Percentiles rank a stretch among this genome's conserved stretches.
These are phyloP conservation scores for Fusarium sp. DNA, from an alignment of 2,329 filamentous ascomycete genomes.

Conservation along the genomic window DNA sequence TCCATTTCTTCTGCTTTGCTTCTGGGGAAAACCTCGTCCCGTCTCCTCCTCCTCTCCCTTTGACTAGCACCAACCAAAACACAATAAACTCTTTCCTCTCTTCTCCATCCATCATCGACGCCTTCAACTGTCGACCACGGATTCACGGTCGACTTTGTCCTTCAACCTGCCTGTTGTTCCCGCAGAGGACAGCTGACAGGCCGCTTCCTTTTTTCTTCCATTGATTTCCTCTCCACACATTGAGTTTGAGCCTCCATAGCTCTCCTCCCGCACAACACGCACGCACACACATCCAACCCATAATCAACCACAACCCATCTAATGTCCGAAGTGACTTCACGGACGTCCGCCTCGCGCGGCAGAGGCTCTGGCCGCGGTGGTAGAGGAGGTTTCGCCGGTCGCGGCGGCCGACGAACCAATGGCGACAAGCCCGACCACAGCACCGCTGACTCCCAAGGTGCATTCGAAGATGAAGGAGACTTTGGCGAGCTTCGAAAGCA, in stretches of 20 bases:
- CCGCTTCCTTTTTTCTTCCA: conserved; percentile 38
- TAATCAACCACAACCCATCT: conserved; percentile 55
- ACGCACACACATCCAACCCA: conserved; percentile 41
- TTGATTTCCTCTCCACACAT: conserved; percentile 45
- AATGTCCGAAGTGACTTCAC: conserved; percentile 96
- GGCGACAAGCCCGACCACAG: conserved; percentile 71
- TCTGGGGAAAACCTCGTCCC: conserved; percentile 53
- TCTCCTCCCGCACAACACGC: conserved; percentile 40
- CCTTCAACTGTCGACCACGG: conserved; percentile 45
- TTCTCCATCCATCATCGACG: conserved; percentile 42
- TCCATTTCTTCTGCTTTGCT: conserved; percentile 47
- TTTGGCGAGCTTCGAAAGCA: conserved; percentile 92
- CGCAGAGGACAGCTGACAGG: conserved; percentile 54
- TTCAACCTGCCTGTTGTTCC: conserved; percentile 47
- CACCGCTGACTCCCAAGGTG: conserved; percentile 66
- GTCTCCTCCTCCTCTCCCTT: conserved; percentile 45
- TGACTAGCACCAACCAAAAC: conserved; percentile 41
- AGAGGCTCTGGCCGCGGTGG: conserved; percentile 91
- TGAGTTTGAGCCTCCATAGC: conserved; percentile 42
- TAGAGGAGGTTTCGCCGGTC: conserved; percentile 78
- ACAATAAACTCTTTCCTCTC: conserved; percentile 28
- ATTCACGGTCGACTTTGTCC: conserved; percentile 46
- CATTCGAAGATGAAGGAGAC: conserved; percentile 85
- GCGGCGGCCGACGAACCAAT: conserved; percentile 79
- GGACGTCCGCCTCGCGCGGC: conserved; percentile 85